These are phyloP conservation scores for Microdochium paspali DNA, from an alignment of 2,329 filamentous ascomycete genomes.

Conservation along the genomic window DNA sequence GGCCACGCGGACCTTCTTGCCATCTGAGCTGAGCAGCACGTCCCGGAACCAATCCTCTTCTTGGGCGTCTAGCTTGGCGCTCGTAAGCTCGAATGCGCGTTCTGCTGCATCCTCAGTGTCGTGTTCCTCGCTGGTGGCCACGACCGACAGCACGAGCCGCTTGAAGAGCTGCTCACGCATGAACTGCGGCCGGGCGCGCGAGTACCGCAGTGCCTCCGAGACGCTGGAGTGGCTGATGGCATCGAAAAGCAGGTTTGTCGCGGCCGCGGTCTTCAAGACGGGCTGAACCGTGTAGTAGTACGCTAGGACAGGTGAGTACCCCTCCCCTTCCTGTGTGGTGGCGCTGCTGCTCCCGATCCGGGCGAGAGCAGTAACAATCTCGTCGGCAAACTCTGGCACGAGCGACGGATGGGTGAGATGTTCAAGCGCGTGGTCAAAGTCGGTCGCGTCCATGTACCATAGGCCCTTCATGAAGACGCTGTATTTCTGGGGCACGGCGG, in stretches of 20 bases:
- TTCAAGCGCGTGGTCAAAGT: slow-evolving; percentile 63
- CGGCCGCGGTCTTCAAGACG: slow-evolving; percentile 52
- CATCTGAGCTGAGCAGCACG: slow-evolving; percentile 54
- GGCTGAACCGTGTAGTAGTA: slow-evolving; percentile 74
- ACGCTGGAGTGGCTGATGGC: slow-evolving; percentile 59
- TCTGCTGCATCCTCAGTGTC: slow-evolving; percentile 32
- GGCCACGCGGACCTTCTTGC: slow-evolving; percentile 53
- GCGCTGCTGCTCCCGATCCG: slow-evolving; percentile 42
- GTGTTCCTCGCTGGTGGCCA: slow-evolving; percentile 27
- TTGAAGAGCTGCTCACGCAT: slow-evolving; percentile 58
- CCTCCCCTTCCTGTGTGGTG: slow-evolving; percentile 20
- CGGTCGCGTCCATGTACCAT: slow-evolving; percentile 67
- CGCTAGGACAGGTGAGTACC: slow-evolving; percentile 59
- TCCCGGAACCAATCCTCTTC: slow-evolving; percentile 71
- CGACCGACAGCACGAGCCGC: slow-evolving; percentile 50
- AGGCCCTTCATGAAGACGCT: slow-evolving; percentile 73
- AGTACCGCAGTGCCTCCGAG: slow-evolving; percentile 65
- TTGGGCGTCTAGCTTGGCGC: slow-evolving; percentile 57
- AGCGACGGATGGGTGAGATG: slow-evolving; percentile 73
- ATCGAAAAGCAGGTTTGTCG: slow-evolving; percentile 58
- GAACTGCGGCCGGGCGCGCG: slow-evolving; percentile 52
- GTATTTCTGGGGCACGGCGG: slow-evolving; percentile 66
- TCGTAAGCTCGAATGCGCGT: slow-evolving; percentile 59
- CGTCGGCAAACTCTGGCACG: slow-evolving; percentile 72
- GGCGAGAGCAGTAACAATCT: slow-evolving; percentile 64